Evolutionary conservation across 1,284 basidiomycete species (phyloP).

Genomic region (Ustilago nuda): DNA sequence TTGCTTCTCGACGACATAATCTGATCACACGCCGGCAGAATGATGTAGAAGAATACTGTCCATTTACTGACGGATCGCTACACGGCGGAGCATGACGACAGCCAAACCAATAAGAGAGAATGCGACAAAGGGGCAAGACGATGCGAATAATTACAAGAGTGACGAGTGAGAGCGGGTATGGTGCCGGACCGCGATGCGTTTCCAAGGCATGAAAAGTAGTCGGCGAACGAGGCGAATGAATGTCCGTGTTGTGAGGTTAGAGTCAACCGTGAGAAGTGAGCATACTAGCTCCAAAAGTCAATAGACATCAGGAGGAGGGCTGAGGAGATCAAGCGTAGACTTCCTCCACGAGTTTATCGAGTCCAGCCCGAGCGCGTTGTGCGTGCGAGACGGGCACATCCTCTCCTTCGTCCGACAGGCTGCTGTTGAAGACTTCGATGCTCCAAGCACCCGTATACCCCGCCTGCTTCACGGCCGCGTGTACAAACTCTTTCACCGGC

Average conservation of each 20-base stretch:
- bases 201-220: slow-evolving; percentile 2
- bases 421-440: slow-evolving; percentile 70
- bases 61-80: slow-evolving; percentile 4
- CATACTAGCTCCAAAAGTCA: neutral
- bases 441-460: slow-evolving; percentile 69
- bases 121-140: neutral
- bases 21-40: neutral
- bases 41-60: slow-evolving; percentile 2
- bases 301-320: neutral
- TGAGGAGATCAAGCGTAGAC: slow-evolving; percentile 23
- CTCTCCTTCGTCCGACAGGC: slow-evolving; percentile 42
- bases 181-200: slow-evolving; percentile 2
- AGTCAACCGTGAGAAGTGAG: neutral
- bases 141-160: slow-evolving; percentile 1
- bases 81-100: neutral
- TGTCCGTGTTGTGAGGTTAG: slow-evolving; percentile 1
- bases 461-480: slow-evolving; percentile 58
- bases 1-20: slow-evolving; percentile 11
- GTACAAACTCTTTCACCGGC: slow-evolving; percentile 66
- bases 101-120: slow-evolving; percentile 1
- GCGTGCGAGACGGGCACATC: slow-evolving; percentile 64
- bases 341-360: slow-evolving; percentile 42
- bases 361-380: slow-evolving; percentile 48
- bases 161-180: slow-evolving; percentile 1
- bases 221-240: neutral